Evolutionary conservation across 2,329 filamentous ascomycete genomes (phyloP), one percentile per base, ranked within the genome.

Genomic region (Aspergillus caelatus): DNA sequence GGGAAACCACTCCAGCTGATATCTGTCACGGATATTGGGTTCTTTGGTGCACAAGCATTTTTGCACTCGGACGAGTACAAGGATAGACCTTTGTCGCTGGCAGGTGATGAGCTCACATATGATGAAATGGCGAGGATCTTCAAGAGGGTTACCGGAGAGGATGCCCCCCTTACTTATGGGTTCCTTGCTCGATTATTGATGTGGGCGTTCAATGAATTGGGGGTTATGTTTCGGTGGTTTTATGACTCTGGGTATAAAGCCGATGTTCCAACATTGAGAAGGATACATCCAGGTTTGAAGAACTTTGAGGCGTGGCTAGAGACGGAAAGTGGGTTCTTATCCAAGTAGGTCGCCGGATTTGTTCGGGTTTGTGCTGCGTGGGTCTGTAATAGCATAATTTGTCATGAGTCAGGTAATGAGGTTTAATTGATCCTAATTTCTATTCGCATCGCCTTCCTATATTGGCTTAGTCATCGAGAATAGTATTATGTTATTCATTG

Each of bases 161-260:
- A 78, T 3, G 72, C 83, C 14, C 82, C 82, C 0, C 73, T 68
- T 12, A 75, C 76, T 1, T 86, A 79, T 61, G 67, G 74, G 4
- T 70, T 82, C 28, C 64, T 85, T 10, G 77, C 74, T 1, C 73
- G 69, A 5, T 70, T 74, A 19, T 67, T 85, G 21, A 74, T 81
- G 75, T 79, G 73, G 67, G 68, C 74, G 41, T 70, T 83, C 16
- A 77, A 77, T 16, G 83, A 85, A 60, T 39, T 84, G 43, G 78
- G 77, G 9, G 50, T 74, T 11, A 85, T 85, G 82, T 80, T 83
- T 53, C 73, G 75, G n/a, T 86, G 84, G 83, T 86, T 86, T 62
- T 73, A 74, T 54, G 75, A 78, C 9, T 77, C 79, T 26, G 83
- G 83, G 0, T 86, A 81, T 68, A 75, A 74, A 9, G 82, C 78